Percentiles rank a stretch among this genome's conserved stretches.
Conservation (phyloP, 371 early-diverging fungal species). For the Encephalitozoon intestinalis region DNA sequence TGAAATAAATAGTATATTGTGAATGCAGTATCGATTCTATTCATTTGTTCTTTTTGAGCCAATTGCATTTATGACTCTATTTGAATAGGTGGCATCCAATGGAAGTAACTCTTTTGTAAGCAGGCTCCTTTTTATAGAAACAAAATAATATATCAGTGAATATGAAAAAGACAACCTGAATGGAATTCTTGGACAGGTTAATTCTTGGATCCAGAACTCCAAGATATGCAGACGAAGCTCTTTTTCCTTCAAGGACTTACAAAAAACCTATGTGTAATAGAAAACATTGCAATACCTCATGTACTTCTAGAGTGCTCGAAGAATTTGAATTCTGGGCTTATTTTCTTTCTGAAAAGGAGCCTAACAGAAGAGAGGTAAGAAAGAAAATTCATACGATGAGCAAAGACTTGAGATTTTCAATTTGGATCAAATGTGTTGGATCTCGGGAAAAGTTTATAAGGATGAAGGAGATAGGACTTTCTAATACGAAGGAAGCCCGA, state of each 20-base stretch:
- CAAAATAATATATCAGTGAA: neutral
- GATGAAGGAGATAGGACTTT: neutral
- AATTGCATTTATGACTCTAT: neutral
- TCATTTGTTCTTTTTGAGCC: neutral
- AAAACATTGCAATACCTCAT: constrained; percentile 33
- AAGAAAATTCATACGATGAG: constrained; percentile 6
- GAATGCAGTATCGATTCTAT: neutral
- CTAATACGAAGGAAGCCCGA: neutral
- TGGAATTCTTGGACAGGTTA: constrained; percentile 28
- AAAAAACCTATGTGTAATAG: constrained; percentile 23
- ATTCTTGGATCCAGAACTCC: constrained; percentile 20
- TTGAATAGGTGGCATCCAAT: neutral
- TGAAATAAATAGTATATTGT: neutral
- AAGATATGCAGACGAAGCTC: constrained; percentile 15
- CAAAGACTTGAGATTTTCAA: neutral
- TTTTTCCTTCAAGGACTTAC: constrained; percentile 19
- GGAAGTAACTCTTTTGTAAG: neutral
- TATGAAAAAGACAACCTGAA: neutral
- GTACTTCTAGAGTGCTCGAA: neutral
- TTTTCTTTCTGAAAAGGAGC: neutral
- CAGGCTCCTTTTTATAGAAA: neutral
- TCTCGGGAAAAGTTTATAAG: neutral
- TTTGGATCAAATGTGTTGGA: constrained; percentile 22
- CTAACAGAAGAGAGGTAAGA: constrained; percentile 10
- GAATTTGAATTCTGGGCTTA: constrained; percentile 43